These are phyloP conservation scores for Macrocybe sp. DNA, from an alignment of 1,284 basidiomycete species.

Conservation along the genomic window DNA sequence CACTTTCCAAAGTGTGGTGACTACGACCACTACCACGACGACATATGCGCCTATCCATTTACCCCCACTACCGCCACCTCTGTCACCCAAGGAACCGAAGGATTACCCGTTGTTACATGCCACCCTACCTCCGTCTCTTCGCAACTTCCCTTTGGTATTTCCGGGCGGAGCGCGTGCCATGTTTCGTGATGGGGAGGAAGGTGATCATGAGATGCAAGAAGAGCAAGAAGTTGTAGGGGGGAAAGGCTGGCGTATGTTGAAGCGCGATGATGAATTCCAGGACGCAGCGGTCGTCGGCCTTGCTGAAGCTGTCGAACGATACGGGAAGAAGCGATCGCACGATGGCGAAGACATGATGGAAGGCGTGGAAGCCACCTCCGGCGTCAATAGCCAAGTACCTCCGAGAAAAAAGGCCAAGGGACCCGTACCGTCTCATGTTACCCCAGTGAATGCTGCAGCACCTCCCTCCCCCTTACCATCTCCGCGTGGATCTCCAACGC, in stretches of 20 bases:
- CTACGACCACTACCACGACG: conserved; percentile 80
- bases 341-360: conserved; percentile 71
- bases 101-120: conserved; percentile 71
- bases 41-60: conserved; percentile 78
- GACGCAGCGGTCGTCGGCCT: conserved; percentile 54
- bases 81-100: conserved; percentile 72
- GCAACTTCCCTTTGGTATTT: conserved; percentile 71
- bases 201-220: conserved; percentile 62
- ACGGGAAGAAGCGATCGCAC: conserved; percentile 72
- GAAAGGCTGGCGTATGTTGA: conserved; percentile 68
- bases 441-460: conserved; percentile 61
- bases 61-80: conserved; percentile 61
- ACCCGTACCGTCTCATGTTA: conserved; percentile 48
- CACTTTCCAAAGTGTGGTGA: conserved; percentile 60
- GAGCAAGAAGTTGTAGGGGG: conserved; percentile 67
- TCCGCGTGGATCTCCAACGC: conserved; percentile 75
- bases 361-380: conserved; percentile 59
- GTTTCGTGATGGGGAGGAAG: conserved; percentile 63
- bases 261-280: conserved; percentile 52
- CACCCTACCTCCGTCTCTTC: conserved; percentile 60
- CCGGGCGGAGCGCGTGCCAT: conserved; percentile 74
- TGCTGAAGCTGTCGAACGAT: conserved; percentile 74
- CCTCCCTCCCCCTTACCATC: conserved; percentile 80
- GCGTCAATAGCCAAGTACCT: conserved; percentile 53
- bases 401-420: conserved; percentile 72